These are phyloP conservation scores for Ascosphaera acerosa DNA, from an alignment of 2,329 filamentous ascomycete genomes.

Conservation along the genomic window DNA sequence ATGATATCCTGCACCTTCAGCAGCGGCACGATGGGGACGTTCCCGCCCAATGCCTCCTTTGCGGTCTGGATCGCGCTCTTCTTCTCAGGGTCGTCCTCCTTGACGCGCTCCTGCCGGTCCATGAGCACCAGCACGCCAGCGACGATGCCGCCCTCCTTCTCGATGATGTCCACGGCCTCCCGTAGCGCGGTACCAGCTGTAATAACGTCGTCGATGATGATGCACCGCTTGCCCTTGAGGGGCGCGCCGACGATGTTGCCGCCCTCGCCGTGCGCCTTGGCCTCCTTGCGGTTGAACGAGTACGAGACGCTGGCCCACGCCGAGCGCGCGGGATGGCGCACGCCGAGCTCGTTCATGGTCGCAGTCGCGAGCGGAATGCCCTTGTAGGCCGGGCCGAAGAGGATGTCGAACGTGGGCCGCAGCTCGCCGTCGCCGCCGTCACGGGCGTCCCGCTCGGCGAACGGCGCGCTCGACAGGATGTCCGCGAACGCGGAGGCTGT, in stretches of 20 bases:
- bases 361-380: slow-evolving; percentile 75
- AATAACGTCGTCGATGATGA: slow-evolving; percentile 92
- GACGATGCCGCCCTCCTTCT: slow-evolving; percentile 57
- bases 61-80: slow-evolving; percentile 72
- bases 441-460: slow-evolving; percentile 10
- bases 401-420: slow-evolving; percentile 43
- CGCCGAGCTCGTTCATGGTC: slow-evolving; percentile 48
- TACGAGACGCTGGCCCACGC: slow-evolving; percentile 47
- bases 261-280: slow-evolving; percentile 86
- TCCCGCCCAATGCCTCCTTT: slow-evolving; percentile 43
- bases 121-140: slow-evolving; percentile 73
- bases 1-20: slow-evolving; percentile 67
- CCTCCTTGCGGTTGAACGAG: slow-evolving; percentile 87
- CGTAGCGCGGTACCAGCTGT: slow-evolving; percentile 85
- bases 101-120: slow-evolving; percentile 38
- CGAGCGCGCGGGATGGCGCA: slow-evolving; percentile 33
- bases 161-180: slow-evolving; percentile 76
- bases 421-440: slow-evolving; percentile 11
- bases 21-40: slow-evolving; percentile 27
- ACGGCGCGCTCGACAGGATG: slow-evolving; percentile 8
- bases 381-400: slow-evolving; percentile 93
- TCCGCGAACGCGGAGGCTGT: slow-evolving; percentile 62
- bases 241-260: slow-evolving; percentile 75
- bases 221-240: slow-evolving; percentile 58
- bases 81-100: slow-evolving; percentile 33